Evolutionary conservation across 345 rosid species (phyloP).

Genomic region (Bretschneidera sinensis): DNA sequence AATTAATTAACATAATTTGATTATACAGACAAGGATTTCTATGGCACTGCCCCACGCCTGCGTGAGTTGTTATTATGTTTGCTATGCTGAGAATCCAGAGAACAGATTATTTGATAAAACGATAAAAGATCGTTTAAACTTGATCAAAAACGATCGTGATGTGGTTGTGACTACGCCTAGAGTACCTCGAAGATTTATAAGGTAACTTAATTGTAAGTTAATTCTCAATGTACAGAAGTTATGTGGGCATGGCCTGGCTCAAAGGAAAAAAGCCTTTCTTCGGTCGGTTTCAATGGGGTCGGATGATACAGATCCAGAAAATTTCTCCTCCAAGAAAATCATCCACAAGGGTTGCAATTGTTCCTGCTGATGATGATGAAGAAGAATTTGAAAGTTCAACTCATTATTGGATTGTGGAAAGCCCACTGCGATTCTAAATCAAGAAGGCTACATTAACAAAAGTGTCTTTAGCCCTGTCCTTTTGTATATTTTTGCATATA

Average conservation of each 20-base stretch:
- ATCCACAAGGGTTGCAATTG: slow-evolving; percentile 10
- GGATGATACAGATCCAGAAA: background rate
- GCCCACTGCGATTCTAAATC: slow-evolving; percentile 33
- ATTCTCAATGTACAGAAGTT: slow-evolving; percentile 1
- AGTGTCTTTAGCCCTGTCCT: slow-evolving; percentile 9
- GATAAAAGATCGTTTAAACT: slow-evolving; percentile 46
- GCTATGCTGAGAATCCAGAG: slow-evolving; percentile 84
- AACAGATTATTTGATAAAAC: slow-evolving; percentile 63
- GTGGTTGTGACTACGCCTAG: slow-evolving; percentile 61
- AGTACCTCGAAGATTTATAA: slow-evolving; percentile 31
- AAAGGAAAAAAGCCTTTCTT: too few relatives aligned
- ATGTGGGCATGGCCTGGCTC: background rate
- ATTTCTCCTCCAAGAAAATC: background rate
- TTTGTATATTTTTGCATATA: slow-evolving; percentile 15
- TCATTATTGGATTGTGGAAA: slow-evolving; percentile 19
- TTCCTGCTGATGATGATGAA: background rate
- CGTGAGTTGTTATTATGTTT: slow-evolving; percentile 87
- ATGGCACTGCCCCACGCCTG: slow-evolving; percentile 98
- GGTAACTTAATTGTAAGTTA: too few relatives aligned
- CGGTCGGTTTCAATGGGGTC: slow-evolving; percentile 10
- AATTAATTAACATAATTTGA: slow-evolving; percentile 3
- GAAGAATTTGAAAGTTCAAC: slow-evolving; percentile 12
- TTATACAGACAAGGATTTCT: slow-evolving; percentile 77
- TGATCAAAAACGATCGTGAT: slow-evolving; percentile 50
- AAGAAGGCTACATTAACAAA: slow-evolving; percentile 24